A percentile compares a stretch with the other conserved stretches of the same genome.
Evolutionary conservation across 306 rosid species (phyloP).

Genomic region (Lathyrus oleraceus): DNA sequence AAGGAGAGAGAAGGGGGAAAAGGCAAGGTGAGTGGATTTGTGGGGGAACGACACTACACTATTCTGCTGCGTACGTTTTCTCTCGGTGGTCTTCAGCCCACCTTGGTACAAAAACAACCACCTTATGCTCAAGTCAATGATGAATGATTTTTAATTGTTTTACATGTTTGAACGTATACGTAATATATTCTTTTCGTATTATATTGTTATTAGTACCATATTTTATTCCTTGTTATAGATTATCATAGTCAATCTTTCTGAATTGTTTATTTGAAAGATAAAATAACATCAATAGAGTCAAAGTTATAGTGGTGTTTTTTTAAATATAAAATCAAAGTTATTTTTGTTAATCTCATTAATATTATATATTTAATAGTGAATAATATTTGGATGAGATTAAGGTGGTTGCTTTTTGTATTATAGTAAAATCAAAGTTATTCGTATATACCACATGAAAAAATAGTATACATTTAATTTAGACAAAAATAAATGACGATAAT

Average conservation of each 20-base stretch:
- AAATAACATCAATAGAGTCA: background rate
- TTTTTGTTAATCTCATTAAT: no score
- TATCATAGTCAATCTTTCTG: background rate
- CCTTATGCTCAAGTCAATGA: background rate
- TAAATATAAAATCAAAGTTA: no score
- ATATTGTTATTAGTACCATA: background rate
- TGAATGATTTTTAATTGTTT: background rate
- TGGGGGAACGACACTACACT: background rate
- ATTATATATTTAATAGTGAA: no score
- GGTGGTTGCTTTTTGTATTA: no score
- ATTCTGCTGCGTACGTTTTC: background rate
- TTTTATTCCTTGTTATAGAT: background rate
- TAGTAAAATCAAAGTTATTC: no score
- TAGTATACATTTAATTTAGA: no score
- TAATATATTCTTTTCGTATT: background rate
- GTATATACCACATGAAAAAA: no score
- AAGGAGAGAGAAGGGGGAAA: background rate
- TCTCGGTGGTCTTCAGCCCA: background rate
- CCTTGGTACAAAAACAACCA: background rate
- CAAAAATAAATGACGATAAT: no score
- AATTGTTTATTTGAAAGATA: background rate
- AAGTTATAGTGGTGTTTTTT: background rate
- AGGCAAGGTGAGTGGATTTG: background rate
- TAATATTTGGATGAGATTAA: no score
- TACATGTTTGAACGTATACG: constrained; percentile 2